Percentiles rank a stretch among this genome's conserved stretches.
These are phyloP conservation scores for Evernia prunastri DNA, from an alignment of 495 filamentous ascomycete genomes.

Conservation along the genomic window DNA sequence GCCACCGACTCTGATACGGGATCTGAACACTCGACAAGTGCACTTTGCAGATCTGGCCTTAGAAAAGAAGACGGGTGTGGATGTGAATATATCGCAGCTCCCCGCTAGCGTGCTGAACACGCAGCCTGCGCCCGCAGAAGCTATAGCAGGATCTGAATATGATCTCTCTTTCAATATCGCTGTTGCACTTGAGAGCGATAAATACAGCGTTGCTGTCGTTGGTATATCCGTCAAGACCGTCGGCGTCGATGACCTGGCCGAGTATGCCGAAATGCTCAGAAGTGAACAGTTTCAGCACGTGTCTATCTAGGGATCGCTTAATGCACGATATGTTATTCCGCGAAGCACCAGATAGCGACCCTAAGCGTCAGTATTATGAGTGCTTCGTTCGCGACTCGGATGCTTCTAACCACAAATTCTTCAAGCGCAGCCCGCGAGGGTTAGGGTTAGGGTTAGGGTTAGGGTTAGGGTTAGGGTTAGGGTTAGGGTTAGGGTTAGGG, in stretches of 20 bases:
- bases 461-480: no score
- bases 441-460: no score
- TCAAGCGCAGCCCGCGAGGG: no score
- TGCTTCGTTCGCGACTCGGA: no score
- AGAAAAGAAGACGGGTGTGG: constrained; percentile 9
- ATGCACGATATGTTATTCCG: constrained; percentile 14
- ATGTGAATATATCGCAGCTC: constrained; percentile 6
- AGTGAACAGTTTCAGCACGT: constrained; percentile 31
- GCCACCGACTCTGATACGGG: constrained; percentile 26
- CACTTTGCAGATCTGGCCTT: constrained; percentile 23
- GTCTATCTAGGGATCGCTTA: constrained; percentile 28
- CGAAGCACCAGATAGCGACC: constrained; percentile 18
- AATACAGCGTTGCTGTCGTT: constrained; percentile 30
- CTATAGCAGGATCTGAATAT: constrained; percentile 10
- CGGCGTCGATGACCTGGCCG: constrained; percentile 30
- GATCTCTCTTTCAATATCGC: constrained; percentile 14
- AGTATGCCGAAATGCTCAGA: constrained; percentile 30
- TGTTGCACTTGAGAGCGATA: constrained; percentile 3
- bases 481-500: no score
- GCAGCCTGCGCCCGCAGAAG: constrained; percentile 10
- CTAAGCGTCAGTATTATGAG: no score
- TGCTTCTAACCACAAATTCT: no score
- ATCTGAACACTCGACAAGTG: constrained; percentile 18
- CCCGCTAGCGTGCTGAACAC: constrained; percentile 4
- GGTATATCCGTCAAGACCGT: constrained; percentile 34